Conservation (phyloP, 257 asterid genomes). For the Solanum ossicruentum region DNA sequence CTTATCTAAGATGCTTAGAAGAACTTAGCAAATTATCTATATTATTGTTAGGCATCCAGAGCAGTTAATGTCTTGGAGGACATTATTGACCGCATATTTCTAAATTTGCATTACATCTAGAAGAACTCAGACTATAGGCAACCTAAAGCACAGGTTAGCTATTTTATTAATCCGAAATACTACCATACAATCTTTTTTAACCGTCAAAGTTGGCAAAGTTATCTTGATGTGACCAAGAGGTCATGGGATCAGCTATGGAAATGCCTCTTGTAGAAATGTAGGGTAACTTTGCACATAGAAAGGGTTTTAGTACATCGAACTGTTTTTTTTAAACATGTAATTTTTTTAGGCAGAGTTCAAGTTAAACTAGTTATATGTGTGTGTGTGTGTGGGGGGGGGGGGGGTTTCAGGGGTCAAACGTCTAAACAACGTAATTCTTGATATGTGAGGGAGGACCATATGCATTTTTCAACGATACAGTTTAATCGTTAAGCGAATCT, state of each 20-base stretch:
- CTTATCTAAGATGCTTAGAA: slow-evolving; percentile 6
- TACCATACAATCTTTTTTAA: background rate
- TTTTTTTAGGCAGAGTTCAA: background rate
- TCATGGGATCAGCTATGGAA: background rate
- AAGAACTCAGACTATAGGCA: slow-evolving; percentile 80
- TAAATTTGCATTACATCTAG: slow-evolving; percentile 68
- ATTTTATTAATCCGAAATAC: background rate
- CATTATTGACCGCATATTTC: slow-evolving; percentile 49
- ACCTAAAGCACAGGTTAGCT: slow-evolving; percentile 74
- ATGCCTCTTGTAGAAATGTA: background rate
- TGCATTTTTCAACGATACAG: slow-evolving; percentile 65
- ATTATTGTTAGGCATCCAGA: slow-evolving; percentile 24
- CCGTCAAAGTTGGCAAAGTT: background rate
- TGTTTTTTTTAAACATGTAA: too few relatives aligned
- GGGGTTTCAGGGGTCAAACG: slow-evolving; percentile 62
- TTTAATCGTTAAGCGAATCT: slow-evolving; percentile 45
- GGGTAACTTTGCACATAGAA: background rate
- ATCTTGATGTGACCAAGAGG: background rate
- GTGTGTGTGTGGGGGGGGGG: too few relatives aligned
- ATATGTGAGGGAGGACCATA: slow-evolving; percentile 80
- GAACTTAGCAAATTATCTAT: too few relatives aligned
- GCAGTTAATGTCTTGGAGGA: slow-evolving; percentile 62
- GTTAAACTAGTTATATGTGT: background rate
- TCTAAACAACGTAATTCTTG: slow-evolving; percentile 76
- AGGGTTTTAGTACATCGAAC: background rate